These are phyloP conservation scores for Smittium mucronatum DNA, from an alignment of 371 early-diverging fungal species.

Conservation along the genomic window DNA sequence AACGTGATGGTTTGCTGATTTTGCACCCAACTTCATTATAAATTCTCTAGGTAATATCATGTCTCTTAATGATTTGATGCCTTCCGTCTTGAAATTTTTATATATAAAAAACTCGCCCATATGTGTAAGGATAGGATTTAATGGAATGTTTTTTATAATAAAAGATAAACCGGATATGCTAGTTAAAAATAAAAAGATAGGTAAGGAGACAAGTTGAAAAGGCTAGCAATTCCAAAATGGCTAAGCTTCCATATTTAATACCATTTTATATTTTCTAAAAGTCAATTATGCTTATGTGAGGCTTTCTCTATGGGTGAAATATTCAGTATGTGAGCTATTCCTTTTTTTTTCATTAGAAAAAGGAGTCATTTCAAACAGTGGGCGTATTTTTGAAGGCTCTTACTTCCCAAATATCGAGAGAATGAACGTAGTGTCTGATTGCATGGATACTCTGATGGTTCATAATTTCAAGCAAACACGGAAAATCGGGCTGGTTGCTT, in stretches of 20 bases:
- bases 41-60: constrained; percentile 22
- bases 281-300: too few relatives aligned
- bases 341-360: too few relatives aligned
- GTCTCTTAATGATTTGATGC: constrained; percentile 24
- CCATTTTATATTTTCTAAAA: too few relatives aligned
- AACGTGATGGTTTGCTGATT: constrained; percentile 31
- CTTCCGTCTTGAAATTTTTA: constrained; percentile 19
- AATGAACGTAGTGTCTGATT: background rate
- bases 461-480: background rate
- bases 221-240: too few relatives aligned
- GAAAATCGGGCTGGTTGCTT: background rate
- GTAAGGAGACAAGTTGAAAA: too few relatives aligned
- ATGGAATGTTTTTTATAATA: too few relatives aligned
- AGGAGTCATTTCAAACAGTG: background rate
- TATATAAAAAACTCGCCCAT: background rate
- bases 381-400: background rate
- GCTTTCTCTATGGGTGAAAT: too few relatives aligned
- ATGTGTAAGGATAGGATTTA: too few relatives aligned
- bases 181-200: too few relatives aligned
- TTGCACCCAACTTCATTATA: constrained; percentile 27
- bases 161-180: too few relatives aligned
- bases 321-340: too few relatives aligned
- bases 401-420: background rate
- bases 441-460: background rate
- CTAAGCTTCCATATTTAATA: too few relatives aligned